These are phyloP conservation scores for Sarcocystis neurona DNA, from an alignment of 169 alveolate species.

Conservation along the genomic window DNA sequence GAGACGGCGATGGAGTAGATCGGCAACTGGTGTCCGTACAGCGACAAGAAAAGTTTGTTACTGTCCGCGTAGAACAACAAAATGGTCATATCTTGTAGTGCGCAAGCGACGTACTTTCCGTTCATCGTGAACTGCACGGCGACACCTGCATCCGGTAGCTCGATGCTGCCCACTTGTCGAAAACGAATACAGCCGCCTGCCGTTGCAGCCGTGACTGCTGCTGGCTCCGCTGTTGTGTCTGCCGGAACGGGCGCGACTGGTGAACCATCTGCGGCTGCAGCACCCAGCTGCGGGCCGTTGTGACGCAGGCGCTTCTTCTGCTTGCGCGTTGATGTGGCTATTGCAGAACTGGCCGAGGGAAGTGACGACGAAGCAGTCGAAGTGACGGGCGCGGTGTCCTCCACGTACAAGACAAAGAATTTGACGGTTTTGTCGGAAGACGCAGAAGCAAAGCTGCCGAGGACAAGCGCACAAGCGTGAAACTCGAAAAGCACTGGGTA, in stretches of 20 bases:
- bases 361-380: background rate
- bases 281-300: too few relatives aligned
- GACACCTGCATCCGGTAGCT: constrained; percentile 68
- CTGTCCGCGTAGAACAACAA: constrained; percentile 81
- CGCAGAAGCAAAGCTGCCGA: constrained; percentile 72
- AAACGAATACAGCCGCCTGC: background rate
- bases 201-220: background rate
- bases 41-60: constrained; percentile 77
- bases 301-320: too few relatives aligned
- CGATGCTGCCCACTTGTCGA: constrained; percentile 37
- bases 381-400: background rate
- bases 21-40: constrained; percentile 89
- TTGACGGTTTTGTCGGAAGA: constrained; percentile 75
- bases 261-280: too few relatives aligned
- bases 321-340: too few relatives aligned
- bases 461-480: background rate
- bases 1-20: constrained; percentile 81
- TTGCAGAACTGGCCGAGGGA: background rate
- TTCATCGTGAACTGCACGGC: constrained; percentile 48
- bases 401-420: constrained; percentile 64
- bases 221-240: background rate
- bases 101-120: constrained; percentile 77
- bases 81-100: constrained; percentile 80
- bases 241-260: too few relatives aligned
- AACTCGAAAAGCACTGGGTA: background rate